These are phyloP conservation scores for Fusarium foetens DNA, from an alignment of 2,329 filamentous ascomycete species.

Conservation along the genomic window DNA sequence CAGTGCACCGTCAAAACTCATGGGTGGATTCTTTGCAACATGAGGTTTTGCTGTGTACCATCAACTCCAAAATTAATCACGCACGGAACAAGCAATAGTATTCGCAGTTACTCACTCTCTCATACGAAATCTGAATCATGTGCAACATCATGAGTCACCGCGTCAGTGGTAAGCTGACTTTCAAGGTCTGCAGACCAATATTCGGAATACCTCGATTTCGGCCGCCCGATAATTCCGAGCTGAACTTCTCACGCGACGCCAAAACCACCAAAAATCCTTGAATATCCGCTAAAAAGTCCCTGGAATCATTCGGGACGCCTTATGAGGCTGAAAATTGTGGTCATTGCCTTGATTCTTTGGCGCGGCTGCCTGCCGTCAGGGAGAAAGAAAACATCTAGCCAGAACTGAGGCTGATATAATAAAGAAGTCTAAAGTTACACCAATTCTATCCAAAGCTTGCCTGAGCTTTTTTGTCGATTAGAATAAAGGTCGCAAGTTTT, in stretches of 20 bases:
- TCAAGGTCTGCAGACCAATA: not conserved
- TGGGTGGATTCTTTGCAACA: accelerated
- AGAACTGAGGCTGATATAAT: accelerated
- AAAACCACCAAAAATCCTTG: not conserved
- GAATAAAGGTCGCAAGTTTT: accelerated
- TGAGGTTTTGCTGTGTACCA: not conserved
- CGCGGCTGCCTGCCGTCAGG: not conserved
- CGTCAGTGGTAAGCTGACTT: not conserved
- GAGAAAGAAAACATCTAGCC: not conserved
- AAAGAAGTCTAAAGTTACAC: accelerated
- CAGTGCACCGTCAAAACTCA: no score
- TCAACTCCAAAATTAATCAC: not conserved
- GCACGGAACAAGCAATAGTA: accelerated
- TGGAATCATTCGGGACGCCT: not conserved
- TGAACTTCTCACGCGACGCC: not conserved
- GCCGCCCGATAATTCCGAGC: conserved; percentile 16
- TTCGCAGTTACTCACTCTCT: accelerated
- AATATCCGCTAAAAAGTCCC: not conserved
- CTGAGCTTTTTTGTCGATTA: accelerated
- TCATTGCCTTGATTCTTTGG: not conserved
- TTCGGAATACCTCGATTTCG: not conserved
- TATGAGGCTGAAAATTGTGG: conserved; percentile 5
- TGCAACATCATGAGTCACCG: not conserved
- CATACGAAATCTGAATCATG: not conserved
- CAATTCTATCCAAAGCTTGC: accelerated